Evolutionary conservation across 225 moss, liverwort and hornwort species (phyloP), one percentile per base, ranked within the genome.

Genomic region (Sphagnum contortum): DNA sequence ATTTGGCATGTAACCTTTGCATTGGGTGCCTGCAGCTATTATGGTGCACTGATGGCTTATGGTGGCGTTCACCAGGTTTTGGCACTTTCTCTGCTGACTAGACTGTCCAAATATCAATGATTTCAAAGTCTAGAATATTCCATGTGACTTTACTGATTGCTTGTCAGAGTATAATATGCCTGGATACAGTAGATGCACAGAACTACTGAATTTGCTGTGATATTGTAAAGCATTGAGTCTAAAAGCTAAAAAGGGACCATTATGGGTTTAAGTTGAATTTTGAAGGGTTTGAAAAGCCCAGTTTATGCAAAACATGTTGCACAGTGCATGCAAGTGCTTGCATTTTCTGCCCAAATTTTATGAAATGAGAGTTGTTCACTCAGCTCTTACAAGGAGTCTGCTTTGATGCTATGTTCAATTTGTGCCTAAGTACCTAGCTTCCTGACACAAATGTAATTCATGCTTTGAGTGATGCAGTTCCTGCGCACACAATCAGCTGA

Each of bases 61-160:
- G 91, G 91, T 68, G 87, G 89, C 64, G 87, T 92, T 67, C 76
- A 89, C 70, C 84, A 83, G 89, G 91, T 92, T 63, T 60, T 54
- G 13, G 51, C 3, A 55, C 14, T 72, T 66, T 60, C n/a, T n/a
- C 12, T 14, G 59, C 5, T 70, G 12, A 49, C n/a, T 45, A 46
- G 67, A 57, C 44, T 12, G 6, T 29, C 29, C 29, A 29, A 29
- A 13, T 29, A 48, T 9, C 11, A 55, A 13, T 75, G 47, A 48
- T 56, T 57, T 29, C 48, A 7, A 48, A 45, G 44, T 48, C 59
- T 3, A 48, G 2, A 55, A n/a, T n/a, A 50, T 45, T 57, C n/a
- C 7, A 29, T 29, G 29, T 29, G 29, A 29, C 29, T 29, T 29
- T 29, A 29, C 29, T 29, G 29, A 29, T 29, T 29, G 29, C 29